A percentile compares a stretch with the other conserved stretches of the same genome.
These are phyloP conservation scores for Solanum hybrid DNA, from an alignment of 305 asterid genomes.

Conservation along the genomic window DNA sequence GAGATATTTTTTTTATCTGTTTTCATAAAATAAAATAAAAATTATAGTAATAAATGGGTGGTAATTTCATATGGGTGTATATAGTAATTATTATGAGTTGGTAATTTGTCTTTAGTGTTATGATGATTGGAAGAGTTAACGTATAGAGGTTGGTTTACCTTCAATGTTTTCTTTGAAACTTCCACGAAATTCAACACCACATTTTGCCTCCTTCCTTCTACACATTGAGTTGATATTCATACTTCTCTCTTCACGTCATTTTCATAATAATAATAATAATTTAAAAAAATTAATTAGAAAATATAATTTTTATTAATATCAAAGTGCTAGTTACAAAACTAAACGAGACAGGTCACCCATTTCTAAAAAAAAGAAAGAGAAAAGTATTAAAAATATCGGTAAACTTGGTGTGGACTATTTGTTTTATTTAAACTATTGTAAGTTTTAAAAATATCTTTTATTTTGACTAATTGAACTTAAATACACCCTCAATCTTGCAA, in stretches of 20 bases:
- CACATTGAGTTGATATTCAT: not conserved
- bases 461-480: not conserved
- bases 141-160: not conserved
- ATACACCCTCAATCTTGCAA: not conserved
- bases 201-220: not conserved
- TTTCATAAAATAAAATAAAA: not conserved
- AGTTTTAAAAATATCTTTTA: no score
- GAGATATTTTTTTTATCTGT: not conserved
- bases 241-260: not conserved
- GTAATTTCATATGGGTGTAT: not conserved
- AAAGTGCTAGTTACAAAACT: not conserved
- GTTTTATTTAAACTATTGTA: no score
- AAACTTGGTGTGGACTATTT: no score
- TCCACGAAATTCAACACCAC: constrained; percentile 3
- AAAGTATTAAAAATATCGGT: not conserved
- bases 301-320: not conserved
- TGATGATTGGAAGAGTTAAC: not conserved
- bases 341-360: not conserved
- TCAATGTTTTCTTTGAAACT: not conserved
- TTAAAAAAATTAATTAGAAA: no score
- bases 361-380: not conserved
- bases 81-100: not conserved
- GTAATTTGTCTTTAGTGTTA: not conserved
- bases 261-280: not conserved
- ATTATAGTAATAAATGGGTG: not conserved